Conservation (phyloP, 805 yeast species). For the Candida anglica region DNA sequence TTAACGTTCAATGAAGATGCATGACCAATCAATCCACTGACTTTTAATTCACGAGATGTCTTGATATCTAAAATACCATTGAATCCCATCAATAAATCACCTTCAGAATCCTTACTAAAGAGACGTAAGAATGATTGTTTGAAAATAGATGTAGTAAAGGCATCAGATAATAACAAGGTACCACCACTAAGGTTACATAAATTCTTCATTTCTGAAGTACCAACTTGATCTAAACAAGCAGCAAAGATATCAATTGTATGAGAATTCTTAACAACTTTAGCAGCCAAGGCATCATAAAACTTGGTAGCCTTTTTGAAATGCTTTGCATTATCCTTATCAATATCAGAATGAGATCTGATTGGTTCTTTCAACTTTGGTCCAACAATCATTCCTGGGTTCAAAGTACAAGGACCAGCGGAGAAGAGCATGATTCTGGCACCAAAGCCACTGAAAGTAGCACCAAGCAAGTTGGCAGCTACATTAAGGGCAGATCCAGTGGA, state of each 20-base stretch:
- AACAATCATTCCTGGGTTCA: constrained; percentile 92
- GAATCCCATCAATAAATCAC: constrained; percentile 83
- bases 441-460: constrained; percentile 75
- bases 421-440: constrained; percentile 89
- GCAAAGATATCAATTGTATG: constrained; percentile 89
- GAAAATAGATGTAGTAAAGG: constrained; percentile 91
- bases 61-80: constrained; percentile 85
- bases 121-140: constrained; percentile 86
- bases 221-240: constrained; percentile 95
- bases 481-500: constrained; percentile 91
- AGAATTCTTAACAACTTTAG: constrained; percentile 63
- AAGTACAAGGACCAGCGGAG: constrained; percentile 93
- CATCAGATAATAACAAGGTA: constrained; percentile 79
- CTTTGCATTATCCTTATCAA: constrained; percentile 85
- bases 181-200: constrained; percentile 88
- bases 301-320: constrained; percentile 84
- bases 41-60: constrained; percentile 81
- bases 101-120: constrained; percentile 83
- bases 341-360: constrained; percentile 94
- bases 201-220: constrained; percentile 89
- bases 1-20: constrained; percentile 72
- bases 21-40: constrained; percentile 92
- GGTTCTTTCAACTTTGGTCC: constrained; percentile 91
- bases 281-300: constrained; percentile 72
- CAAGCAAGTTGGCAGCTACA: constrained; percentile 77